These are phyloP conservation scores for Cantharellus anzutake DNA, from an alignment of 768 basidiomycete genomes.

Conservation along the genomic window DNA sequence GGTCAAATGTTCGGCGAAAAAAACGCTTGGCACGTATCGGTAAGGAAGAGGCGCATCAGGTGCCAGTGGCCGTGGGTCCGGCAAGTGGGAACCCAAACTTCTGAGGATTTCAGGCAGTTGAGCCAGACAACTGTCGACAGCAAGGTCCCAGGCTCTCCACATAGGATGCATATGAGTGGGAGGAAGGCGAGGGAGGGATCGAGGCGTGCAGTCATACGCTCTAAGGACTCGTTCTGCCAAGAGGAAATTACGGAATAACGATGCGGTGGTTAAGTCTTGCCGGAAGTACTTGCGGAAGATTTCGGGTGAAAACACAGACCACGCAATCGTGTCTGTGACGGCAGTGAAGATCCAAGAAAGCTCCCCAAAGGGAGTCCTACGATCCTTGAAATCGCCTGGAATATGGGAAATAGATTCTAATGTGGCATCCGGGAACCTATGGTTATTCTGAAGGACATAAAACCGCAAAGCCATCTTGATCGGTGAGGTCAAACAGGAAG, in stretches of 20 bases:
- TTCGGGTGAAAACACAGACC: constrained; percentile 90
- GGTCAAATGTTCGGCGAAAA: constrained; percentile 90
- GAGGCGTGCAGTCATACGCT: constrained; percentile 90
- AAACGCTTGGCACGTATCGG: constrained; percentile 67
- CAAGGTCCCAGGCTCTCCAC: constrained; percentile 97
- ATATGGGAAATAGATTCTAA: constrained; percentile 87
- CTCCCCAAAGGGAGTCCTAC: constrained; percentile 89
- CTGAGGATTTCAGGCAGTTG: constrained; percentile 73
- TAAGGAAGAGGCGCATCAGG: constrained; percentile 20
- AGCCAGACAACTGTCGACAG: constrained; percentile 80
- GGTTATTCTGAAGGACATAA: constrained; percentile 74
- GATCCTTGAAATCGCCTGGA: constrained; percentile 91
- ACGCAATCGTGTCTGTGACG: constrained; percentile 97
- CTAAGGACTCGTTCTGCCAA: constrained; percentile 97
- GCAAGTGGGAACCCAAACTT: background rate
- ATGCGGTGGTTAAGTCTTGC: constrained; percentile 89
- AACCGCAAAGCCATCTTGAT: constrained; percentile 94
- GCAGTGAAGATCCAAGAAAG: constrained; percentile 99
- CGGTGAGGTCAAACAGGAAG: constrained; percentile 91
- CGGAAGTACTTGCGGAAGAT: constrained; percentile 87
- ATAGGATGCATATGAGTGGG: constrained; percentile 92
- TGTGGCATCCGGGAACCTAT: constrained; percentile 59
- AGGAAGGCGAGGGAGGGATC: constrained; percentile 79
- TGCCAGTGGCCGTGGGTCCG: constrained; percentile 3
- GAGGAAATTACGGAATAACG: constrained; percentile 91